Evolutionary conservation across 345 rosid genomes (phyloP).

Genomic region (Citrus unshiu): DNA sequence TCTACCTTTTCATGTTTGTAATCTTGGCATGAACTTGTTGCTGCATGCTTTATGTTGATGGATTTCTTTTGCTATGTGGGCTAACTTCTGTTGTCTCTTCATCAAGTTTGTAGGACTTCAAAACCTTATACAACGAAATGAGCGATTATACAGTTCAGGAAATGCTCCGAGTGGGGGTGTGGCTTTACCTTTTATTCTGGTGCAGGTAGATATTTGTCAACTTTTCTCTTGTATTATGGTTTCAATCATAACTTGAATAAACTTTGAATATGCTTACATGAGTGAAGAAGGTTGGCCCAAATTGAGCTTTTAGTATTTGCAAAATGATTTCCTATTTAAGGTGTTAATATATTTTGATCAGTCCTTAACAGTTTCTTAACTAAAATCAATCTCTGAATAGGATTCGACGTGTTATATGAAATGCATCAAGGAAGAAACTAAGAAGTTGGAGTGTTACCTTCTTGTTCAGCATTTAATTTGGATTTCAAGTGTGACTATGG

Average conservation of each 20-base stretch:
- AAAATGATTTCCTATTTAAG: background rate
- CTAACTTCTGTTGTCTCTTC: constrained; percentile 21
- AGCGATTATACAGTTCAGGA: constrained; percentile 72
- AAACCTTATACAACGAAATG: constrained; percentile 80
- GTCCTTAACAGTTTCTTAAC: background rate
- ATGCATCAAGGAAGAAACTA: background rate
- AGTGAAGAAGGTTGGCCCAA: background rate
- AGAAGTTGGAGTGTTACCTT: background rate
- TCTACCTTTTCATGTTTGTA: background rate
- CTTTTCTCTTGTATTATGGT: background rate
- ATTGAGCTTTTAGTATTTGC: background rate
- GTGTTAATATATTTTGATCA: background rate
- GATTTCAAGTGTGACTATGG: background rate
- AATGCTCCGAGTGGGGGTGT: constrained; percentile 85
- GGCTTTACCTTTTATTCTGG: constrained; percentile 95
- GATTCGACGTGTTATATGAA: background rate
- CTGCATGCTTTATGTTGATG: constrained; percentile 8
- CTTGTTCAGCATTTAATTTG: background rate
- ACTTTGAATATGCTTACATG: background rate
- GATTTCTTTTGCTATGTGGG: background rate
- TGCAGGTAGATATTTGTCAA: constrained; percentile 60
- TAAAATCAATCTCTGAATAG: background rate
- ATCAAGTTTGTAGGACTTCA: constrained; percentile 79
- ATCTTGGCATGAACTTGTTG: constrained; percentile 6
- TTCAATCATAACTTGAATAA: background rate